A percentile compares a stretch with the other conserved stretches of the same genome.
Evolutionary conservation across 805 yeast genomes (phyloP).

Genomic region (Cyberlindnera maclurae): DNA sequence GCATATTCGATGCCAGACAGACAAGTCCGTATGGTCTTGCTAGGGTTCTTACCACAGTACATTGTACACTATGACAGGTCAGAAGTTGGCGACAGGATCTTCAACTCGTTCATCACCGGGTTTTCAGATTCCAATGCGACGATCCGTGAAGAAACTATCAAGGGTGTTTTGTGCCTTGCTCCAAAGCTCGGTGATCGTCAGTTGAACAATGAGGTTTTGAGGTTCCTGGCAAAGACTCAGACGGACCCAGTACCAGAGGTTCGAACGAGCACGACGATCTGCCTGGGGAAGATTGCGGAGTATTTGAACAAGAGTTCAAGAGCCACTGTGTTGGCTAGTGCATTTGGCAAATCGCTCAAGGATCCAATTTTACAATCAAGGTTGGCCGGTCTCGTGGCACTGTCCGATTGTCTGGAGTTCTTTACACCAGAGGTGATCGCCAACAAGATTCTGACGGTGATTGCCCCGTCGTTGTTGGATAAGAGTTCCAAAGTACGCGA

Average conservation of each 20-base stretch:
- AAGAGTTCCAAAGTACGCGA: conserved; percentile 58
- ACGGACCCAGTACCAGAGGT: conserved; percentile 70
- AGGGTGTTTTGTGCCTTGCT: conserved; percentile 50
- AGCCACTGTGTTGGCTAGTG: conserved; percentile 76
- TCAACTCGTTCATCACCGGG: conserved; percentile 66
- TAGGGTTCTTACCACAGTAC: conserved; percentile 54
- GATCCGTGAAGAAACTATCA: conserved; percentile 76
- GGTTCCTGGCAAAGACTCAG: conserved; percentile 77
- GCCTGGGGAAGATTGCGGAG: conserved; percentile 59
- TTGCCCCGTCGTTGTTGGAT: conserved; percentile 81
- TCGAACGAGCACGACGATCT: conserved; percentile 67
- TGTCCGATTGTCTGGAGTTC: conserved; percentile 53
- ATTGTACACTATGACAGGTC: conserved; percentile 43
- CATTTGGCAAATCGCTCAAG: conserved; percentile 73
- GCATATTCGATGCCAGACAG: conserved; percentile 68
- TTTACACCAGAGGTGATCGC: conserved; percentile 75
- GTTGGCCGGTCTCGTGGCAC: conserved; percentile 68
- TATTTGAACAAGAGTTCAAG: conserved; percentile 49
- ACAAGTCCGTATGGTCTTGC: conserved; percentile 63
- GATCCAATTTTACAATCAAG: conserved; percentile 76
- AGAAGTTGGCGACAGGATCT: conserved; percentile 64
- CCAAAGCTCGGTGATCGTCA: conserved; percentile 69
- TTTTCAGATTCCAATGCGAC: conserved; percentile 77
- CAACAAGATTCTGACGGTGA: conserved; percentile 71
- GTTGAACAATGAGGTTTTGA: conserved; percentile 76